phyloP scores from a whole-genome alignment of 257 asterid species.

The Striga asiatica region DNA sequence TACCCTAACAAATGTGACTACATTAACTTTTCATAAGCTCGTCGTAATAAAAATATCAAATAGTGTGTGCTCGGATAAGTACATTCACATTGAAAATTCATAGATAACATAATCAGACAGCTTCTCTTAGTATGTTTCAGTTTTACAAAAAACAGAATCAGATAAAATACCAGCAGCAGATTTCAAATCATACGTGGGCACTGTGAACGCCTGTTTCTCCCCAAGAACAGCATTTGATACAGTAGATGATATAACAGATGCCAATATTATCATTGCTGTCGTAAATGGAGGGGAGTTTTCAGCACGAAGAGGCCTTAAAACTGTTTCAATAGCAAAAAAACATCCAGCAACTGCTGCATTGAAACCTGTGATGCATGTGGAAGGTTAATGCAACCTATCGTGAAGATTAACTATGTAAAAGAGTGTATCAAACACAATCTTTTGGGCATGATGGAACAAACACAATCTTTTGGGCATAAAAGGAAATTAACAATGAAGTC shows the following conservation, averaged over 20 bases:
- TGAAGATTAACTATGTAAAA: constrained; percentile 7
- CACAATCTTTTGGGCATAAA: neutral
- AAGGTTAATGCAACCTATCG: constrained; percentile 7
- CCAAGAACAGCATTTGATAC: constrained; percentile 98
- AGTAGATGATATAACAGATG: constrained; percentile 94
- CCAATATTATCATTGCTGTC: constrained; percentile 96
- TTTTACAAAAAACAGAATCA: constrained; percentile 40
- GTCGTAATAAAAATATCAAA: neutral
- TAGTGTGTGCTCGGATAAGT: neutral
- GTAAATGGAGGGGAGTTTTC: constrained; percentile 99
- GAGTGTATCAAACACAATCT: neutral
- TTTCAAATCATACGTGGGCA: constrained; percentile 98
- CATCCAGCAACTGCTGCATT: constrained; percentile 99
- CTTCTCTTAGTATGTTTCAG: constrained; percentile 14
- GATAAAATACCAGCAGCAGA: constrained; percentile 99
- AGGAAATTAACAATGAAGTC: neutral
- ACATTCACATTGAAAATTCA: neutral
- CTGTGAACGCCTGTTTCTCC: constrained; percentile 96
- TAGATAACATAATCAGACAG: constrained; percentile 10
- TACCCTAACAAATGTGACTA: neutral
- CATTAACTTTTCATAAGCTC: neutral
- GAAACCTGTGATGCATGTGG: constrained; percentile 51
- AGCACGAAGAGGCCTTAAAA: constrained; percentile 92
- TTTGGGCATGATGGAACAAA: neutral
- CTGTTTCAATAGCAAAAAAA: constrained; percentile 98